These are phyloP conservation scores for Leptodermis oblonga DNA, from an alignment of 257 asterid species.

Conservation along the genomic window DNA sequence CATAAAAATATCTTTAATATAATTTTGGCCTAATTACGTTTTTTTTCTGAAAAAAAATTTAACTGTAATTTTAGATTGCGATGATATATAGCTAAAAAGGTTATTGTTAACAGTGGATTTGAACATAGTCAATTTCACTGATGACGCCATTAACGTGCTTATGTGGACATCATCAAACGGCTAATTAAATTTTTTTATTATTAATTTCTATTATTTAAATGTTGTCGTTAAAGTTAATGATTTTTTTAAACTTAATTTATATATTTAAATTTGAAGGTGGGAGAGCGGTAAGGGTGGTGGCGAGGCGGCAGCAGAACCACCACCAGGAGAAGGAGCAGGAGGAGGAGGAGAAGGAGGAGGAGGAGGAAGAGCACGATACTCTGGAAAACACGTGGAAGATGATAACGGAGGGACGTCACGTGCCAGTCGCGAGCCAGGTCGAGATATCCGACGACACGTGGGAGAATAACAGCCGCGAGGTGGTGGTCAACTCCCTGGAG, in stretches of 20 bases:
- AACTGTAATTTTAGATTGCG: not conserved
- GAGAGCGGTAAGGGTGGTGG: conserved; percentile 31
- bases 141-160: too few species aligned
- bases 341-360: conserved; percentile 37
- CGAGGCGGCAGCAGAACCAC: too few species aligned
- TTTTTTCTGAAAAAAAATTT: not conserved
- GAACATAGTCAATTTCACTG: too few species aligned
- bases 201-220: not conserved
- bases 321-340: conserved; percentile 12
- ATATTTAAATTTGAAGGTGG: conserved; percentile 18
- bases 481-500: not conserved
- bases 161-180: not conserved
- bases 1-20: too few species aligned
- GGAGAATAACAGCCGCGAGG: conserved; percentile 24
- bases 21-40: not conserved
- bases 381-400: conserved; percentile 77
- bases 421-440: conserved; percentile 47
- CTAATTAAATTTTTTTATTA: not conserved
- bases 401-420: conserved; percentile 64
- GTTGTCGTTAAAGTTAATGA: not conserved
- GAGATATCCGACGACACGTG: conserved; percentile 44
- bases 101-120: too few species aligned
- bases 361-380: conserved; percentile 16
- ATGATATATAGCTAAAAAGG: too few species aligned
- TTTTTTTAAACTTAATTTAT: not conserved